phyloP scores from a whole-genome alignment of 371 early-diverging fungal species.

The Blakeslea trispora region DNA sequence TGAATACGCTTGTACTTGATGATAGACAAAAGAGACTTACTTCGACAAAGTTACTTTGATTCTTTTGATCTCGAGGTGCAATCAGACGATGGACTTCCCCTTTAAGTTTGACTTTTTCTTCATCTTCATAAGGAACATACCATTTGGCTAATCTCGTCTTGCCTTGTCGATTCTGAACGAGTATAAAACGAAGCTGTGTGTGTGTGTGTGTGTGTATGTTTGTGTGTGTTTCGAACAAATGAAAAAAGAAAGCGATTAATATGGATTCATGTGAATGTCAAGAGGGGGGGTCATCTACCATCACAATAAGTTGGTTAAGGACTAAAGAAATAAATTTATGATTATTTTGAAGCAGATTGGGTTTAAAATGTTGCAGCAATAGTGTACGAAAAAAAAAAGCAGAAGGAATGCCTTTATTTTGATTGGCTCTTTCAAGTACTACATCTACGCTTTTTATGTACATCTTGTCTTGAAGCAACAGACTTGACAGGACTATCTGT shows the following conservation, averaged over 20 bases:
- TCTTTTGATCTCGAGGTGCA: constrained; percentile 94
- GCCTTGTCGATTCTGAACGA: constrained; percentile 97
- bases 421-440: constrained; percentile 1
- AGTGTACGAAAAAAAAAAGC: too few species aligned
- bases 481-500: neutral
- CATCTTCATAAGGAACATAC: constrained; percentile 93
- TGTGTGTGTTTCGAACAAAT: too few species aligned
- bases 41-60: constrained; percentile 96
- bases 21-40: constrained; percentile 40
- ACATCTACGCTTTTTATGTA: neutral
- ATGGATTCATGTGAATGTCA: too few species aligned
- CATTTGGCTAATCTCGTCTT: constrained; percentile 96
- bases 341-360: too few species aligned
- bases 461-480: neutral
- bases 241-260: too few species aligned
- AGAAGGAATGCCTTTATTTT: too few species aligned
- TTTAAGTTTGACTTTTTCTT: constrained; percentile 92
- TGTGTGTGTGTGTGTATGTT: neutral
- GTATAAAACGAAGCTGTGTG: constrained; percentile 88
- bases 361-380: too few species aligned
- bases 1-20: neutral
- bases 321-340: too few species aligned
- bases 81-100: constrained; percentile 93
- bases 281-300: too few species aligned
- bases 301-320: too few species aligned